Evolutionary conservation across 2,329 filamentous ascomycete genomes (phyloP).

Genomic region (Neonectria sp.): DNA sequence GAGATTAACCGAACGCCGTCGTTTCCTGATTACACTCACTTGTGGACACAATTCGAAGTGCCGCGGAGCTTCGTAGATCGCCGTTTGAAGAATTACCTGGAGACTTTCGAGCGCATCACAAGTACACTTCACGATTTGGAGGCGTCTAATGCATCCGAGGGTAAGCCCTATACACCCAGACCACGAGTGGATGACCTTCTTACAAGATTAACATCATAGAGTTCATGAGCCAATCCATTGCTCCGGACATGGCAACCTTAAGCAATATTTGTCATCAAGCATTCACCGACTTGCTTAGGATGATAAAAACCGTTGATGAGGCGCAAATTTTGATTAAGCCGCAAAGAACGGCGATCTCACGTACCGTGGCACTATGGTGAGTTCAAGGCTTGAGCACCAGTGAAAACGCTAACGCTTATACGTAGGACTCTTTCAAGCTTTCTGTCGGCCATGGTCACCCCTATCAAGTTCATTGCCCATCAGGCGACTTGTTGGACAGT

Average conservation of each 20-base stretch:
- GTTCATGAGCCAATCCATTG: background rate
- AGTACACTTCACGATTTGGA: background rate
- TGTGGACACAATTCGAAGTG: fast-evolving
- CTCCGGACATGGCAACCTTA: background rate
- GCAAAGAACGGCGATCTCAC: background rate
- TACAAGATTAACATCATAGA: background rate
- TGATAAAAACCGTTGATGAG: background rate
- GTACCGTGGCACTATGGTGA: background rate
- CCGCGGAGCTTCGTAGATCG: too few relatives aligned
- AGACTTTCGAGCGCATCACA: background rate
- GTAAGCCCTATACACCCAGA: background rate
- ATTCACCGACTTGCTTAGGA: background rate
- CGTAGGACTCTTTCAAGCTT: background rate
- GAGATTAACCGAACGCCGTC: background rate
- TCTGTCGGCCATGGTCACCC: background rate
- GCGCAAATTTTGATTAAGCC: background rate
- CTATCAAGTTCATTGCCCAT: too few relatives aligned
- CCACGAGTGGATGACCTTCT: background rate
- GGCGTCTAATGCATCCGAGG: background rate
- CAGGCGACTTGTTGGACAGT: too few relatives aligned
- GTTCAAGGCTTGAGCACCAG: too few relatives aligned
- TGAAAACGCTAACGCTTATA: too few relatives aligned
- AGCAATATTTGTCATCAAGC: background rate
- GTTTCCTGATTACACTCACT: too few relatives aligned
- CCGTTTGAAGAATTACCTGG: background rate